These are phyloP conservation scores for Colletotrichum spaethianum DNA, from an alignment of 2,329 filamentous ascomycete genomes.

Conservation along the genomic window DNA sequence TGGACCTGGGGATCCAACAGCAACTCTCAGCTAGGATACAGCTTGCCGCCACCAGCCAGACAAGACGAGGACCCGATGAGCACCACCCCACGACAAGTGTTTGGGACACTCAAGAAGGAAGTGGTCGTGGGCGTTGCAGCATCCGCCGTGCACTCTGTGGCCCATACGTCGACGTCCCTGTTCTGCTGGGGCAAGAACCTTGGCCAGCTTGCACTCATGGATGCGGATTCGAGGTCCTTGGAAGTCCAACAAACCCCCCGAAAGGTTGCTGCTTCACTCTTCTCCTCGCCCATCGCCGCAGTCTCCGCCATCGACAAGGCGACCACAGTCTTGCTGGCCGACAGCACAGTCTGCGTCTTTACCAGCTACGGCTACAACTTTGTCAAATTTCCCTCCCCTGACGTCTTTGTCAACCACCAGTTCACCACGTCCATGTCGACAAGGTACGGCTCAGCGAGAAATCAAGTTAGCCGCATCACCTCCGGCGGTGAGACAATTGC, in stretches of 20 bases:
- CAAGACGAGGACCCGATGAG: constrained; percentile 89
- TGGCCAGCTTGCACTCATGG: constrained; percentile 93
- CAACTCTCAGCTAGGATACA: constrained; percentile 88
- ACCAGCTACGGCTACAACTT: constrained; percentile 97
- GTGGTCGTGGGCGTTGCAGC: constrained; percentile 85
- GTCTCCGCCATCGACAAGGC: constrained; percentile 93
- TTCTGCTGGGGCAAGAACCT: constrained; percentile 97
- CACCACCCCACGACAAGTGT: constrained; percentile 86
- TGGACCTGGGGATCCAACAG: constrained; percentile 96
- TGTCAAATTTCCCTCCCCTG: constrained; percentile 82
- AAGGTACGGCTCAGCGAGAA: constrained; percentile 74
- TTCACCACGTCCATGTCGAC: constrained; percentile 77
- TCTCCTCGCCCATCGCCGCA: constrained; percentile 79
- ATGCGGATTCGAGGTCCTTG: constrained; percentile 92
- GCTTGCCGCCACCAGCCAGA: constrained; percentile 74
- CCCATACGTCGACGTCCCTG: constrained; percentile 83
- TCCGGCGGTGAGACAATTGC: constrained; percentile 94
- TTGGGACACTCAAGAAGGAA: constrained; percentile 92
- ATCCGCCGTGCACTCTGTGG: constrained; percentile 91
- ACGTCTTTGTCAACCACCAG: constrained; percentile 79
- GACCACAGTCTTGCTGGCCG: constrained; percentile 87
- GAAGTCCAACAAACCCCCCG: constrained; percentile 87
- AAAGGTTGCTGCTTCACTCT: constrained; percentile 89
- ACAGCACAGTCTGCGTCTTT: constrained; percentile 92
- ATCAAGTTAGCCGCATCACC: constrained; percentile 82